Evolutionary conservation across 331 rosid species (phyloP), one percentile per base, ranked within the genome.

Genomic region (Malus hybrid): DNA sequence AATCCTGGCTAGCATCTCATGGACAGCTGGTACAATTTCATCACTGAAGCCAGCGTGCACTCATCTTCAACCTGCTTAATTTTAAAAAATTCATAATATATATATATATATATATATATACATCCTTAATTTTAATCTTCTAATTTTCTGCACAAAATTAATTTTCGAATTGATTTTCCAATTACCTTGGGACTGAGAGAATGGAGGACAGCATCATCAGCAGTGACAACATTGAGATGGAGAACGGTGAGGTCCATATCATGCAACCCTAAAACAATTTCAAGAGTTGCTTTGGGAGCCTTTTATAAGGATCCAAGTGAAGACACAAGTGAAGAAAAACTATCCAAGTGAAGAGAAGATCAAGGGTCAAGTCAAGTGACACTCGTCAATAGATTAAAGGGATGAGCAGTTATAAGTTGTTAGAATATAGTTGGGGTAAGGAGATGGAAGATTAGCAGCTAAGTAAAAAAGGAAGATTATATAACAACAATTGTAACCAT

Each of bases 11-110:
- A 95, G 81, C 80, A 89, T 82, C 82, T 90, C 86, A 81, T 89
- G 76, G 77, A 89, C 81, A 24, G 97, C 97, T 52, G 86, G 66
- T 3, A 98, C 96, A 76, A 95, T 95, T 78, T 95, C 99, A 74
- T 92, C 73, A 87, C 99, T 60, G 99, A 86, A 78, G 73, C 89
- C 81, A 95, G 84, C 81, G 80, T 85, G 77, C 98, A 89, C 52
- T 88, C 97, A 70, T 95, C 99, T 68, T 95, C 99, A 18, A 92
- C 86, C 99, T 94, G 88, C 74, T 74, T 34, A 19, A n/a, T 66
- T 63, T 63, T 26, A 7, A 7, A 6, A 32, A 71, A 34, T 2
- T 44, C 1, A 62, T 18, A 3, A 44, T n/a, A 62, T 8, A 66
- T 44, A 7, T 13, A 3, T 28, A 80, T 63, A 44, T n/a, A 62